Conservation (phyloP, 495 filamentous ascomycete species). For the Tuber aestivum region DNA sequence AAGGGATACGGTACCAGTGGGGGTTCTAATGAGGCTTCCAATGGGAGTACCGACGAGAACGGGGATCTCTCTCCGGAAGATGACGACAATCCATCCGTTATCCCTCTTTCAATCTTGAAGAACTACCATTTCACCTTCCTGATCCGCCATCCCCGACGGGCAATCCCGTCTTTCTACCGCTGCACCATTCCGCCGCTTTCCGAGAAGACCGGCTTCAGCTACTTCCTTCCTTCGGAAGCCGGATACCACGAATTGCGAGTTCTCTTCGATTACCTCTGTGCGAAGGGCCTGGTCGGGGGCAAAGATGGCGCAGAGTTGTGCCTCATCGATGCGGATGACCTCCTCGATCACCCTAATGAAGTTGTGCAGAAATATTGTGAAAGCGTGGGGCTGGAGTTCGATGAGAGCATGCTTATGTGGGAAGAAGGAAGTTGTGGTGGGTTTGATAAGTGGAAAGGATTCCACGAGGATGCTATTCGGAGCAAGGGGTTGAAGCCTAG, state of each 20-base stretch:
- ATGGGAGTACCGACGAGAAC: slow-evolving; percentile 12
- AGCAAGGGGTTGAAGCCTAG: slow-evolving; percentile 67
- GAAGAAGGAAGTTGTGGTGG: slow-evolving; percentile 46
- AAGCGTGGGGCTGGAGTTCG: slow-evolving; percentile 67
- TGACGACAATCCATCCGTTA: slow-evolving; percentile 71
- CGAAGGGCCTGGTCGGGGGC: slow-evolving; percentile 55
- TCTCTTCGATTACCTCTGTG: slow-evolving; percentile 73
- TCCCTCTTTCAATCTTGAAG: slow-evolving; percentile 62
- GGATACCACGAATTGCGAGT: slow-evolving; percentile 82
- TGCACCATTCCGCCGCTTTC: slow-evolving; percentile 89
- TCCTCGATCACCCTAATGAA: slow-evolving; percentile 71
- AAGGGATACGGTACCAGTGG: slow-evolving; percentile 42
- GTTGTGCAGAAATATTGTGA: slow-evolving; percentile 72
- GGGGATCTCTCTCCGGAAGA: slow-evolving; percentile 44
- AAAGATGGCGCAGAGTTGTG: slow-evolving; percentile 53
- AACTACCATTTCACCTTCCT: slow-evolving; percentile 93
- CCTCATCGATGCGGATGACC: slow-evolving; percentile 89
- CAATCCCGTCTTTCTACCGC: slow-evolving; percentile 87
- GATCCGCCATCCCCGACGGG: slow-evolving; percentile 82
- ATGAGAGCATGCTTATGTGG: slow-evolving; percentile 73
- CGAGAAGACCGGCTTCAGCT: slow-evolving; percentile 71
- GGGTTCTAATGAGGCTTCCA: slow-evolving; percentile 7
- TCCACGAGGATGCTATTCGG: slow-evolving; percentile 87
- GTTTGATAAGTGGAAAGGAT: slow-evolving; percentile 96
- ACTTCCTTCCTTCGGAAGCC: slow-evolving; percentile 79